Conservation (phyloP, 345 rosid genomes). For the Cardamine resedifolia region DNA sequence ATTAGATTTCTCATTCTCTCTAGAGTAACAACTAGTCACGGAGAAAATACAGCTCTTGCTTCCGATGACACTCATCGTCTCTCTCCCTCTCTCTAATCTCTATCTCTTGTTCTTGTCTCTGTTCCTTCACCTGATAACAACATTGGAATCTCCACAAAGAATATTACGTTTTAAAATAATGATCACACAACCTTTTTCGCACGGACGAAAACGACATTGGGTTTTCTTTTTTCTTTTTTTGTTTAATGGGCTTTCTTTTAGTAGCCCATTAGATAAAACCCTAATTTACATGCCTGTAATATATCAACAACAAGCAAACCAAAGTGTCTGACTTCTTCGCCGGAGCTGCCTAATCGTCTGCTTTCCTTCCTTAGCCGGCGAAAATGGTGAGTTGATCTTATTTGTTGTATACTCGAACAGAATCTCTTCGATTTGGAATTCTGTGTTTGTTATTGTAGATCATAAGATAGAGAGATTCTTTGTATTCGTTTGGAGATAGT, state of each 20-base stretch:
- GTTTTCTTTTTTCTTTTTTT: no score
- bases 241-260: neutral
- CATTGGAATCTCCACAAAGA: slow-evolving; percentile 14
- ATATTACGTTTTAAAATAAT: slow-evolving; percentile 21
- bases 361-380: neutral
- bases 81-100: neutral
- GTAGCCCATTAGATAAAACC: neutral
- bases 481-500: neutral
- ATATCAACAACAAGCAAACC: neutral
- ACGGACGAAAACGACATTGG: slow-evolving; percentile 18
- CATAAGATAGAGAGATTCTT: neutral
- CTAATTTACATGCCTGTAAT: neutral
- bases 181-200: slow-evolving; percentile 16
- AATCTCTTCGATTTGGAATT: neutral
- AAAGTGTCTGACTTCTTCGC: neutral
- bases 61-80: slow-evolving; percentile 40
- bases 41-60: slow-evolving; percentile 41
- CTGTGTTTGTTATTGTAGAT: neutral
- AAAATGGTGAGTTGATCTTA: slow-evolving; percentile 19
- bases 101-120: neutral
- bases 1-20: slow-evolving; percentile 24
- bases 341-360: neutral
- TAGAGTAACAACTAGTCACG: slow-evolving; percentile 3
- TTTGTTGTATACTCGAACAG: neutral
- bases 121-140: slow-evolving; percentile 23